Evolutionary conservation across 495 filamentous ascomycete species (phyloP), one percentile per base, ranked within the genome.

Genomic region (Achaetomiella virescens): DNA sequence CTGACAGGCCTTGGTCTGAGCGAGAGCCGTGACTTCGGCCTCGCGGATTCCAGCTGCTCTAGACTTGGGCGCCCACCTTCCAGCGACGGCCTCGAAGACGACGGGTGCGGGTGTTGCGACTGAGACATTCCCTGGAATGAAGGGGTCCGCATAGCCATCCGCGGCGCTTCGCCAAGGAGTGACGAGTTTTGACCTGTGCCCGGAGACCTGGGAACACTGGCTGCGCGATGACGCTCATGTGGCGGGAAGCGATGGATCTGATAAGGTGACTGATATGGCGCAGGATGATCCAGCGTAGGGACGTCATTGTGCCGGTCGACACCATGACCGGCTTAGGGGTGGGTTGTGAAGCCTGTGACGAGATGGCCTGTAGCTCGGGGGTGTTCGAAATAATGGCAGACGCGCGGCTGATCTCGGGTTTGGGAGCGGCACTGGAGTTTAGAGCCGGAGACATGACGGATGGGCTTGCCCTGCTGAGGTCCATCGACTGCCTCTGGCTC

Each of bases 241-340:
- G 80, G 66, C 6, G 84, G 80, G 65, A 88, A 86, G 47, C 80
- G 78, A 58, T 86, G 80, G 35, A 84, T 77, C n/a, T 81, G 81
- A 25, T 79, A 22, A 21, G 10, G 25, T 14, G 52, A 10, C 2
- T 27, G 22, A 24, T 11, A 79, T 65, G 64, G 78, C 36, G 70
- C 61, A 55, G 78, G 73, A 21, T 69, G 82, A 21, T 57, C 55
- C 31, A 84, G 79, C n/a, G 81, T 77, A 8, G 88, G 76, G 82
- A 86, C 22, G 92, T 96, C 88, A 95, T 95, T 2, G 90, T 95
- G 31, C 91, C 93, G 12, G 85, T 93, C 3, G 93, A 97, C n/a
- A 96, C 84, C 86, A 93, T 95, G 6, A 63, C 55, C 6, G 86
- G 84, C 50, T 76, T 78, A 33, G 85, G 80, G 21, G 76, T 75